These are phyloP conservation scores for Leccinum disarticulatum DNA, from an alignment of 768 basidiomycete species.

Conservation along the genomic window DNA sequence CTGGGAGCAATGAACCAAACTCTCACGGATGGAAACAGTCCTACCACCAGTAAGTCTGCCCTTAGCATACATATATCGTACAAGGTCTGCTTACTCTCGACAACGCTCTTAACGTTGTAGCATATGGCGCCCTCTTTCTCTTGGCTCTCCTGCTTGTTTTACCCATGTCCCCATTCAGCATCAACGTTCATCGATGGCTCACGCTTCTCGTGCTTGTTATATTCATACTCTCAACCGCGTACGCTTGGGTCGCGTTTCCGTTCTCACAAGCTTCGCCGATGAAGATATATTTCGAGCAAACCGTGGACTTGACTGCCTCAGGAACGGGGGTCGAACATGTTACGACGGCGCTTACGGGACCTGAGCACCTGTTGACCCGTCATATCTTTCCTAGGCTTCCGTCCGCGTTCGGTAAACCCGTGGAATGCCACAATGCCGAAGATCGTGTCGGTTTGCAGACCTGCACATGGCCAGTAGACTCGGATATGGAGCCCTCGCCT, in stretches of 20 bases:
- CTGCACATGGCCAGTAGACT: constrained; percentile 49
- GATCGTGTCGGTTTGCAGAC: constrained; percentile 39
- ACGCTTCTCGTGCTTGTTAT: constrained; percentile 38
- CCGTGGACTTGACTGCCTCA: constrained; percentile 42
- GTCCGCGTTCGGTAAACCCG: constrained; percentile 41
- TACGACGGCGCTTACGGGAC: constrained; percentile 46
- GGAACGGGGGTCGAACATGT: constrained; percentile 30
- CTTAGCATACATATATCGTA: not conserved
- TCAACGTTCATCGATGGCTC: constrained; percentile 45
- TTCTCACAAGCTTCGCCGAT: constrained; percentile 62
- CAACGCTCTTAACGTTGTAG: constrained; percentile 29
- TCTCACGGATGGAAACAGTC: constrained; percentile 58
- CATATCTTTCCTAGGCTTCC: constrained; percentile 51
- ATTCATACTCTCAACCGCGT: constrained; percentile 45
- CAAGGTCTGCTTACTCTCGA: not conserved
- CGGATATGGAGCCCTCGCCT: constrained; percentile 40
- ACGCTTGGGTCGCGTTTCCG: constrained; percentile 52
- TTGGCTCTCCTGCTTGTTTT: constrained; percentile 52
- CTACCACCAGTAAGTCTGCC: constrained; percentile 44
- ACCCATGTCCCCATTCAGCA: constrained; percentile 64
- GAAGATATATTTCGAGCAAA: constrained; percentile 72
- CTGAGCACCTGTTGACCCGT: constrained; percentile 42
- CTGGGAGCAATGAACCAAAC: constrained; percentile 55
- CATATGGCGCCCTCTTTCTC: constrained; percentile 48
- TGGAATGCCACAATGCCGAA: constrained; percentile 31